Evolutionary conservation across 2,329 filamentous ascomycete species (phyloP).

Genomic region (Leptographium flavum): DNA sequence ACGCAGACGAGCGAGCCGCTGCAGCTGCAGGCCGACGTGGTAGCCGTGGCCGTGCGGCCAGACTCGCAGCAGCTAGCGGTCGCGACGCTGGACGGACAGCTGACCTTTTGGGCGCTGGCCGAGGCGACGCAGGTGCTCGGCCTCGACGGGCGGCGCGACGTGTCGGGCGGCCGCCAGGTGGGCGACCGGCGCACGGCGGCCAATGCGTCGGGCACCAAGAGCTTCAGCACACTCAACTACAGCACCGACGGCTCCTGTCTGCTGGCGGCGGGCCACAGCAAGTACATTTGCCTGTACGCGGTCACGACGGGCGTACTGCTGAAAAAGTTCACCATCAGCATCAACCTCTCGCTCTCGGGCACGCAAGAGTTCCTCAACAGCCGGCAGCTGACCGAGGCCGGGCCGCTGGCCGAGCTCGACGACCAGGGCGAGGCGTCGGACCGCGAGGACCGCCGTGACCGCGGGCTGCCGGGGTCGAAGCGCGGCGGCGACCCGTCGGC

Average conservation of each 20-base stretch:
- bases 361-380: conserved; percentile 97
- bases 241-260: conserved; percentile 86
- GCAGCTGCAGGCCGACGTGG: conserved; percentile 80
- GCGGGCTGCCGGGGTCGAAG: conserved; percentile 68
- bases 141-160: conserved; percentile 79
- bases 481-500: conserved; percentile 70
- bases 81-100: conserved; percentile 81
- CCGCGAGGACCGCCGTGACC: conserved; percentile 69
- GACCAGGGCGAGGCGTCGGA: conserved; percentile 81
- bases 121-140: conserved; percentile 78
- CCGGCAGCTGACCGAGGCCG: conserved; percentile 78
- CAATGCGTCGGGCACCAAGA: conserved; percentile 80
- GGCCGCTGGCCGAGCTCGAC: conserved; percentile 72
- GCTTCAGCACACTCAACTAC: conserved; percentile 77
- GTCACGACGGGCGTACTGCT: conserved; percentile 79
- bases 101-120: conserved; percentile 88
- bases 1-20: conserved; percentile 92
- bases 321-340: conserved; percentile 89
- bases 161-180: conserved; percentile 80
- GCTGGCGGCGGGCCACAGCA: conserved; percentile 87
- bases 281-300: conserved; percentile 97
- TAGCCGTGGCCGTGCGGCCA: conserved; percentile 74
- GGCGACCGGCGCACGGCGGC: conserved; percentile 83
- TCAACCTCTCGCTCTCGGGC: conserved; percentile 89
- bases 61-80: conserved; percentile 86